Percentiles rank a stretch among this genome's conserved stretches.
phyloP scores from a whole-genome alignment of 345 rosid genomes.

The Firmiana major region DNA sequence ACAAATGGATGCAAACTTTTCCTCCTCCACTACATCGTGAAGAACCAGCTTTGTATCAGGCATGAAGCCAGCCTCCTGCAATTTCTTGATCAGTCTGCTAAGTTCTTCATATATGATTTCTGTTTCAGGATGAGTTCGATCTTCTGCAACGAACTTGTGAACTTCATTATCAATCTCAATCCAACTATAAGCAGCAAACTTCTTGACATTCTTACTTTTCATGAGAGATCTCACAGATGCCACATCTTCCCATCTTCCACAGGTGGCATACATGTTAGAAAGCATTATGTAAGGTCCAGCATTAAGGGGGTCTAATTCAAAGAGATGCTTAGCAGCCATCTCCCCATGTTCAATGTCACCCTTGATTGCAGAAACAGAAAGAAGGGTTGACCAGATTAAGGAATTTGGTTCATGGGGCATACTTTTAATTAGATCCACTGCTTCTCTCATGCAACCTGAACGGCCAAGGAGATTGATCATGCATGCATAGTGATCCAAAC shows the following conservation, averaged over 20 bases:
- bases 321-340: constrained; percentile 47
- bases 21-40: constrained; percentile 49
- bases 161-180: constrained; percentile 44
- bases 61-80: constrained; percentile 43
- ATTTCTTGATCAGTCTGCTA: constrained; percentile 31
- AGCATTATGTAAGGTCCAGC: constrained; percentile 59
- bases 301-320: constrained; percentile 45
- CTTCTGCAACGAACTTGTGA: constrained; percentile 57
- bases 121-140: constrained; percentile 49
- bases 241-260: constrained; percentile 57
- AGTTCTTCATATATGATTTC: constrained; percentile 40
- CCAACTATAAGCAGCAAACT: constrained; percentile 63
- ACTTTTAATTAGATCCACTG: constrained; percentile 33
- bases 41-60: constrained; percentile 43
- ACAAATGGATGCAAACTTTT: constrained; percentile 47
- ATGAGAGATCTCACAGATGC: constrained; percentile 51
- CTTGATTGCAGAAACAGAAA: constrained; percentile 40
- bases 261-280: constrained; percentile 56
- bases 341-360: constrained; percentile 44
- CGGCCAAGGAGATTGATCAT: constrained; percentile 57
- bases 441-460: constrained; percentile 40
- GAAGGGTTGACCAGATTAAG: constrained; percentile 50
- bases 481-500: constrained; percentile 47
- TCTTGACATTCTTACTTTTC: constrained; percentile 49
- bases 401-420: constrained; percentile 47